Evolutionary conservation across 768 basidiomycete species (phyloP), one percentile per base, ranked within the genome.

Genomic region (Suillus bovinus): DNA sequence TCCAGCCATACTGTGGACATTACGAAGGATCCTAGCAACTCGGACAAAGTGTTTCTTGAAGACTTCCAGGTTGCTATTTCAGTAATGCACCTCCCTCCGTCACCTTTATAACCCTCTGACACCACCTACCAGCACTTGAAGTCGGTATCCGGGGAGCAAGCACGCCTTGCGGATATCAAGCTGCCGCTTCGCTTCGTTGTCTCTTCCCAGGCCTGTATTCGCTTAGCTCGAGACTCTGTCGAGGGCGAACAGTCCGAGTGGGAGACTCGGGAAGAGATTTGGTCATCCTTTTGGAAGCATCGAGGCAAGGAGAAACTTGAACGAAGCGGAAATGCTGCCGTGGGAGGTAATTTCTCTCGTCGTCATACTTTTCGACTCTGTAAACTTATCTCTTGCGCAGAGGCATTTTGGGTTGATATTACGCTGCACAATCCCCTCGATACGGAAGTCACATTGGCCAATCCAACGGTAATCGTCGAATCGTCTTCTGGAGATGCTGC

Each of bases 21-120:
- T 64, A 39, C 67, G 65, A 20, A 74, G 75, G 61, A 80, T 55
- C 68, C 68, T 11, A 64, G 69, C 5, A 74, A 74, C 49, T 80
- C 84, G 52, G 90, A 89, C 61, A 89, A 87, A 62, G 79, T 93
- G 7, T 89, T 85, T 62, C 71, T 98, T 39, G 93, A 96, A 62
- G 96, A 99, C 76, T 93, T 99, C 69, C 83, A 85, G 27, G 85
- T 94, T 16, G 93, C 97, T 6, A 90, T 91, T 68, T 83, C 86
- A 70, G 95, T 96, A 71, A 61, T 82, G 66, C 22, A n/a, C 59
- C 41, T 14, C 14, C 2, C 34, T 59, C 22, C 24, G 8, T 60
- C 39, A 20, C 27, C 20, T 9, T n/a, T 39, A 5, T 38, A 54
- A 31, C 53, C n/a, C 46, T 39, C 31, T 57, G 60, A 61, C 55